A percentile compares a stretch with the other conserved stretches of the same genome.
phyloP scores from a whole-genome alignment of 108 stramenopile species.

The Nitzschia inconspicua region DNA sequence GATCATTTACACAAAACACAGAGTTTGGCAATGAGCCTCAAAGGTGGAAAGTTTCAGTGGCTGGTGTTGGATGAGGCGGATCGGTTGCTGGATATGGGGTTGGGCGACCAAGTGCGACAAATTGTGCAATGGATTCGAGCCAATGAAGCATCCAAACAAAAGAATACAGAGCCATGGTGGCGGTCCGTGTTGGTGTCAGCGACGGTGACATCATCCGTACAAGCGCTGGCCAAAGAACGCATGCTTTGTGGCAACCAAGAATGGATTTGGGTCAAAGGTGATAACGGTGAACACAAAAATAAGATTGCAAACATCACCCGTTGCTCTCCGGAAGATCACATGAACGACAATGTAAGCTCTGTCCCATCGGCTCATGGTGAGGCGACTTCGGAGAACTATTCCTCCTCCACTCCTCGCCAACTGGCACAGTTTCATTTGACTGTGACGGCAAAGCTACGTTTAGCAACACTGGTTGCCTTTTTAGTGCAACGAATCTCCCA shows the following conservation, averaged over 20 bases:
- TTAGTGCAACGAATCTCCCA: conserved; percentile 63
- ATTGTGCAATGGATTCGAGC: conserved; percentile 78
- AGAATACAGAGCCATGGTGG: conserved; percentile 44
- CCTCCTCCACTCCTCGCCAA: conserved; percentile 79
- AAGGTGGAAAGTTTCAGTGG: conserved; percentile 69
- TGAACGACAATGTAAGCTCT: conserved; percentile 11
- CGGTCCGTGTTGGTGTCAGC: conserved; percentile 87
- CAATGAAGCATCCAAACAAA: conserved; percentile 48
- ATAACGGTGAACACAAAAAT: conserved; percentile 2
- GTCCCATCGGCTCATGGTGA: too few relatives aligned
- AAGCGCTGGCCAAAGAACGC: conserved; percentile 58
- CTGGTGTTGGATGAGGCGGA: conserved; percentile 96
- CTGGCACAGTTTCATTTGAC: conserved; percentile 87
- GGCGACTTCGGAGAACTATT: conserved; percentile 31
- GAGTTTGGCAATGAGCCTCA: conserved; percentile 61
- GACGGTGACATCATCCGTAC: conserved; percentile 67
- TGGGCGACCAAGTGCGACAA: conserved; percentile 86
- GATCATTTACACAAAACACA: conserved; percentile 93
- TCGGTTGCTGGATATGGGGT: conserved; percentile 91
- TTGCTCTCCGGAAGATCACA: neutral
- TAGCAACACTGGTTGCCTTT: conserved; percentile 84
- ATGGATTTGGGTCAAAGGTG: conserved; percentile 62
- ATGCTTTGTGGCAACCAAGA: conserved; percentile 49
- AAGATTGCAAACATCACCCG: neutral
- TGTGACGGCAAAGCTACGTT: conserved; percentile 87